Base-by-base conservation (phyloP, 257 asterid genomes). In the Solanum peruvianum region DNA sequence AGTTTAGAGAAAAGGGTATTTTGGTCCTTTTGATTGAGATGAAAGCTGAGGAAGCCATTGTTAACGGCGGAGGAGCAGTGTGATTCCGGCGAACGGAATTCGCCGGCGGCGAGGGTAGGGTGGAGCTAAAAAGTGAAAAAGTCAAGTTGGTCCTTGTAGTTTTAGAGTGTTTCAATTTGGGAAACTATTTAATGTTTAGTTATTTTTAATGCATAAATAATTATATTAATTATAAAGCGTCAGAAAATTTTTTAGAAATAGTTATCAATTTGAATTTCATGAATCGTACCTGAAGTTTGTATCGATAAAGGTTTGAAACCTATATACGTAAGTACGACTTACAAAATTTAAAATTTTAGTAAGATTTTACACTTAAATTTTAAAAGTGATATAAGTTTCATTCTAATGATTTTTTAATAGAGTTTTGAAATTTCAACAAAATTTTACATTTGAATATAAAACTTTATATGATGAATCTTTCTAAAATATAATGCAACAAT, bases 31-130 rank as follows among this genome's bases (percentile, higher is more conserved):
- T 83, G n/a, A 88, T 29, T 67, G 82, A 35, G 25, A 80, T 84
- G 44, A 66, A 39, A 41, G 85, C 84, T 58, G 89, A 82, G 83
- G 71, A 86, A 75, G 88, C 84, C 91, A 90, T 90, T 60, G 56
- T 66, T 80, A 88, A 60, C 2, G 47, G 88, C 33, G 86, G 75
- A 27, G 62, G 87, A 2, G 18, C 56, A 3, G 5, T 7, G 21
- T 6, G 58, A 25, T 75, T 41, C 82, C 39, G 83, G 83, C n/a
- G 15, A 44, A 44, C 3, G 14, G 39, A 1, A 5, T 18, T 27
- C 66, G 33, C 84, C 84, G 66, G 84, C 42, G 44, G 85, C 42
- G 18, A 29, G 1, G 67, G 11, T 18, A 27, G 66, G 60, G 84
- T 8, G 84, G 67, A 47, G 84, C 1, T 80, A 16, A 8, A 47